Base-by-base conservation (phyloP, 208 protist genomes). In the Trypanosoma platydactyli region DNA sequence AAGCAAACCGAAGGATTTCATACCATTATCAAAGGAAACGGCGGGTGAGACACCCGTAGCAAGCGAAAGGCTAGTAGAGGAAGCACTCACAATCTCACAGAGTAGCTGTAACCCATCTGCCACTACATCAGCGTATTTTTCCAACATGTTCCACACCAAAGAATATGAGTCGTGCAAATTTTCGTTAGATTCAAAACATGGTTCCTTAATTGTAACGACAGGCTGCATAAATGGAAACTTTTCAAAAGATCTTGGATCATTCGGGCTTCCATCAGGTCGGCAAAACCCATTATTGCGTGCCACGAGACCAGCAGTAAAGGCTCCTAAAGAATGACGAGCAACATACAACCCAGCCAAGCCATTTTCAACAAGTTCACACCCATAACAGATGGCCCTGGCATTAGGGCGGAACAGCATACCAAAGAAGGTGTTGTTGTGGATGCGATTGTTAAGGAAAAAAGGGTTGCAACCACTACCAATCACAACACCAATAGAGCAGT, bases 341-440 rank as follows among this genome's bases (percentile, higher is more conserved):
- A 76, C 78, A 73, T 94, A 91, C 1, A 95, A 50, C 5, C 90
- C 90, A 29, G 82, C 87, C 0, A 93, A 48, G 4, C 90, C 87
- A 68, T 92, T 95, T 7, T 81, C 71, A n/a, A 55, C 56, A 16
- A 94, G 72, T 33, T 84, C 79, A 46, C 85, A 89, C 3, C 64
- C 72, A 48, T 66, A 79, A 20, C 81, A 76, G 46, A 88, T 81
- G 12, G 84, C 81, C 18, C 81, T 80, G 0, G 87, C 86, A 53
- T 81, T 77, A 22, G 64, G 79, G 25, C 90, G 90, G 12, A 95
- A 66, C 27, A 94, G 66, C n/a, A 95, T 69, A 3, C 90, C 90
- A 60, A 95, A 84, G 60, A 94, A 95, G n/a, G 71, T 66, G 68
- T 94, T 95, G 12, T 85, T 64, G 54, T 70, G 16, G 44, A 95